These are phyloP conservation scores for Penicillium bialowiezense DNA, from an alignment of 495 filamentous ascomycete species.

Conservation along the genomic window DNA sequence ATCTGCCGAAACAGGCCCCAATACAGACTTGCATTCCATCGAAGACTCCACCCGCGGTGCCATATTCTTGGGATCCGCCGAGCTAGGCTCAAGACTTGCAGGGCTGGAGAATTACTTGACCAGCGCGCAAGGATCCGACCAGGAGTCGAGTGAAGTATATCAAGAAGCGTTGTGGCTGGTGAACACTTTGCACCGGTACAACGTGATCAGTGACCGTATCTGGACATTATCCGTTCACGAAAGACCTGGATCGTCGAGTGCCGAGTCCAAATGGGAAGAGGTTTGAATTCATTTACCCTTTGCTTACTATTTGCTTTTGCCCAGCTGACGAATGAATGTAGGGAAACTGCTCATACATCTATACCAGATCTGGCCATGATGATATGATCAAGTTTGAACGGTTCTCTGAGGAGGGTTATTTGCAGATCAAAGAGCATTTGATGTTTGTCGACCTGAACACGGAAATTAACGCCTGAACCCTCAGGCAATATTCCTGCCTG, in stretches of 20 bases:
- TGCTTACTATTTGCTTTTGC: background rate
- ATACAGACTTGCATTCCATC: background rate
- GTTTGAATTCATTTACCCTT: background rate
- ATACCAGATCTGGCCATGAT: conserved; percentile 5
- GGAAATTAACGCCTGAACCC: background rate
- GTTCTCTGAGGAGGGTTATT: conserved; percentile 1
- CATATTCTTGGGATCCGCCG: conserved; percentile 10
- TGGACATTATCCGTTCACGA: conserved; percentile 7
- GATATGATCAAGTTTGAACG: conserved; percentile 14
- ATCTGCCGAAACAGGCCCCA: background rate
- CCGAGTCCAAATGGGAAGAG: background rate
- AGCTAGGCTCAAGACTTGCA: conserved; percentile 6
- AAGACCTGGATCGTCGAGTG: background rate
- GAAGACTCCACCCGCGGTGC: conserved; percentile 5
- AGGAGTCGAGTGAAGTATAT: conserved; percentile 4
- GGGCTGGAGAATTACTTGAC: conserved; percentile 6
- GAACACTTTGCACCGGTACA: background rate
- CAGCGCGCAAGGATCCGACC: conserved; percentile 1
- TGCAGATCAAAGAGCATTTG: conserved; percentile 4
- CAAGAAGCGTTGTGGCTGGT: conserved; percentile 13
- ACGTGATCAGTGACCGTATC: background rate
- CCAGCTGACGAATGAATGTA: no score
- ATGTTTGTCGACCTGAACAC: background rate
- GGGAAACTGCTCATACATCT: no score
- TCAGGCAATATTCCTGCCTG: background rate